These are phyloP conservation scores for Aureobasidium sp. DNA, from an alignment of 2,329 filamentous ascomycete genomes.

Conservation along the genomic window DNA sequence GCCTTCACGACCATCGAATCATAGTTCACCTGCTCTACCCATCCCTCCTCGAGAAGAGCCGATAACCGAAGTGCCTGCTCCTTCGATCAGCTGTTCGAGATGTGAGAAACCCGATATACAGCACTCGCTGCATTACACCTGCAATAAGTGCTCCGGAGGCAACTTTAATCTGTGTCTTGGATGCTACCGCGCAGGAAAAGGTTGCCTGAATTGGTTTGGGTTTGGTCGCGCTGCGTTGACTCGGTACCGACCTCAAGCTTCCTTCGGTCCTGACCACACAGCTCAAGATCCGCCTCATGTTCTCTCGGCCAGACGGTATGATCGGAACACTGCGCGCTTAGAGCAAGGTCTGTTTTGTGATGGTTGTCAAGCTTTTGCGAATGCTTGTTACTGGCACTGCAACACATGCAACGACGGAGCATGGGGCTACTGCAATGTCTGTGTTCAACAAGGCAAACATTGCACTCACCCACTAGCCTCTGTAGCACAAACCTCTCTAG, in stretches of 20 bases:
- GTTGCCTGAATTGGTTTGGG: constrained; percentile 81
- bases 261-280: constrained; percentile 32
- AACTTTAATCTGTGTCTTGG: constrained; percentile 70
- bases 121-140: constrained; percentile 81
- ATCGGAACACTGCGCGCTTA: constrained; percentile 42
- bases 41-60: constrained; percentile 19
- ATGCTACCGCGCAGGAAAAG: constrained; percentile 69
- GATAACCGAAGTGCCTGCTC: constrained; percentile 40
- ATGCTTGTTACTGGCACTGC: constrained; percentile 86
- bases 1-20: constrained; percentile 10
- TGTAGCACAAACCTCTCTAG: constrained; percentile 31
- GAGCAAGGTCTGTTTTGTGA: constrained; percentile 81
- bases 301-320: constrained; percentile 40
- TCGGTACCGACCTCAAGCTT: constrained; percentile 27
- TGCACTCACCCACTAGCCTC: constrained; percentile 79
- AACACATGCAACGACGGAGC: constrained; percentile 80
- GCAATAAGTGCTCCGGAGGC: constrained; percentile 59
- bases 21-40: constrained; percentile 16
- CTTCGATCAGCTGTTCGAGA: constrained; percentile 62
- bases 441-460: constrained; percentile 71
- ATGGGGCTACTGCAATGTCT: constrained; percentile 88
- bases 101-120: constrained; percentile 69
- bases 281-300: constrained; percentile 43
- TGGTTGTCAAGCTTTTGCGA: constrained; percentile 62
- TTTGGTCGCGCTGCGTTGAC: constrained; percentile 66